phyloP scores from a whole-genome alignment of 768 basidiomycete genomes.

The Pleurotus tuber-regium region DNA sequence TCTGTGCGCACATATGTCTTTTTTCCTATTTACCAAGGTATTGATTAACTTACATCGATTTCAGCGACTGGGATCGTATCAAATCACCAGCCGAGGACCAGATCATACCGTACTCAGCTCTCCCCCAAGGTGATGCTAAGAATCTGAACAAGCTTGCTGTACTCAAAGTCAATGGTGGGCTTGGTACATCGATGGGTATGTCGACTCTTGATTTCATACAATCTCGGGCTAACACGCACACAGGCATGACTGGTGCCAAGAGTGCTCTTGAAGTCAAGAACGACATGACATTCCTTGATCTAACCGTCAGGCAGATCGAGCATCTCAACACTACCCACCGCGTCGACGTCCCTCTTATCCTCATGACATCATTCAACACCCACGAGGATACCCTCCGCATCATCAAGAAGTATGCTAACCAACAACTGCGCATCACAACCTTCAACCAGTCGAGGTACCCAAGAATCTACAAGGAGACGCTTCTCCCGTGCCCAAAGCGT shows the following conservation, averaged over 20 bases:
- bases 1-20: conserved; percentile 53
- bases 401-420: conserved; percentile 95
- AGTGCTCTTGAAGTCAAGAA: conserved; percentile 94
- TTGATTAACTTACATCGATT: conserved; percentile 31
- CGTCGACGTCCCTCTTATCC: conserved; percentile 93
- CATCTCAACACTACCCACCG: conserved; percentile 84
- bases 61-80: conserved; percentile 87
- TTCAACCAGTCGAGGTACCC: conserved; percentile 97
- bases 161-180: conserved; percentile 93
- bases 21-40: conserved; percentile 10
- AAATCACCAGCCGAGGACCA: conserved; percentile 83
- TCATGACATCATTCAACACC: conserved; percentile 99
- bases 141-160: conserved; percentile 92
- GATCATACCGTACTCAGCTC: conserved; percentile 77
- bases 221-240: conserved; percentile 22
- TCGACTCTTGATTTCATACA: conserved; percentile 10
- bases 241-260: conserved; percentile 86
- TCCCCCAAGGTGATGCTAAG: conserved; percentile 57
- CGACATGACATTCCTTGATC: conserved; percentile 96
- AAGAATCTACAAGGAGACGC: conserved; percentile 85
- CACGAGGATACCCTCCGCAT: conserved; percentile 94
- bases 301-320: conserved; percentile 93
- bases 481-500: conserved; percentile 78
- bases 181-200: conserved; percentile 86
- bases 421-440: conserved; percentile 88